Base-by-base conservation (phyloP, 768 basidiomycete species). In the Serendipita vermifera region DNA sequence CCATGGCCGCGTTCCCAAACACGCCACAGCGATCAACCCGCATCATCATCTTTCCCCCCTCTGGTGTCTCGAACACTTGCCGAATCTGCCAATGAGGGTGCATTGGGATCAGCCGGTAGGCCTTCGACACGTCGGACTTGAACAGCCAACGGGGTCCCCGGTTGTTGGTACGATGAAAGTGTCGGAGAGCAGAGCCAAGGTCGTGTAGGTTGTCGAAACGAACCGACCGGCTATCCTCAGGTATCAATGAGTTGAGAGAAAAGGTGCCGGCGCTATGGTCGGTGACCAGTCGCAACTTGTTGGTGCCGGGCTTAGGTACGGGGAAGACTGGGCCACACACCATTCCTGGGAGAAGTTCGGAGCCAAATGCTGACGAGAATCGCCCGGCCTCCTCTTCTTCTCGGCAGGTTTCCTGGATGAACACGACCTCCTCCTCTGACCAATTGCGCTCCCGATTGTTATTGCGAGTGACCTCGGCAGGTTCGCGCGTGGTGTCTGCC, bases 261-360 rank as follows among this genome's bases (percentile, higher is more conserved):
- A 57, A 69, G 0, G 55, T 33, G 0, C 72, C 72, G 0, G 66
- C 63, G 38, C 65, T 69, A 7, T 76, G 75, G 56, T 78, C 63
- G 7, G 63, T 67, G 6, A 78, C 62, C 0, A 77, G 64, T 0
- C 69, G 59, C 2, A 72, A 58, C 26, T 74, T 71, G n/a, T 61
- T 61, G 0, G 71, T 64, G 0, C 59, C 41, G 0, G 64, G 60
- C 33, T 73, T 73, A 0, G 72, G 74, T 0, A 77, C 69, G 0
- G 67, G 68, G 33, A 69, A 61, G 0, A 75, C 61, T 0, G 73
- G 76, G 41, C 68, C 66, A 24, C 60, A 63, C 38, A 70, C 68
- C 75, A 78, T 77, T 0, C 74, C 74, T 0, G 71, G 74, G 0
- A 73, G 62, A 0, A 74, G 66, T 2, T 70, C 59, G 2, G 54